Conservation (phyloP, 2,329 filamentous ascomycete genomes). For the Venturiaceae sp. region DNA sequence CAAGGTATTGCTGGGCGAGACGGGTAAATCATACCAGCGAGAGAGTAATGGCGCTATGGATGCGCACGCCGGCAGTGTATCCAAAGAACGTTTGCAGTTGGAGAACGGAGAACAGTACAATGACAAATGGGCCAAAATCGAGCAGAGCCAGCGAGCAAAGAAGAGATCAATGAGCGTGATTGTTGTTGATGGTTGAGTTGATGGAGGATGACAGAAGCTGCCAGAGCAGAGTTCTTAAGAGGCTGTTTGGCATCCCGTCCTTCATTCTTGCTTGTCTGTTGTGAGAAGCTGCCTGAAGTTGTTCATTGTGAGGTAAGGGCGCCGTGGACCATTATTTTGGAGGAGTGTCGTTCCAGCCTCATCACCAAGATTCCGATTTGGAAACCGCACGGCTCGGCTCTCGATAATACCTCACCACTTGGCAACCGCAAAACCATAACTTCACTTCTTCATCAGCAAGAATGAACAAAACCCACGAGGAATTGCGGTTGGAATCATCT, state of each 20-base stretch:
- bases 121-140: neutral
- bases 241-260: too few relatives aligned
- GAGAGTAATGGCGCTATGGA: constrained; percentile 6
- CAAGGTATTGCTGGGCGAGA: neutral
- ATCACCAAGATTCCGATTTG: neutral
- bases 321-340: neutral
- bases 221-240: neutral
- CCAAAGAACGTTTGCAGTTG: constrained; percentile 6
- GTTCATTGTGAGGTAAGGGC: neutral
- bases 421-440: too few relatives aligned
- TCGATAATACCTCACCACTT: too few relatives aligned
- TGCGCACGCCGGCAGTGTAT: constrained; percentile 7
- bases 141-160: neutral
- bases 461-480: too few relatives aligned
- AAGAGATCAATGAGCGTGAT: constrained; percentile 7
- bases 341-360: neutral
- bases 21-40: neutral
- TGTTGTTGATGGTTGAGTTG: constrained; percentile 3
- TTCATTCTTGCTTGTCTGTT: neutral
- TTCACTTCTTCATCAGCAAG: too few relatives aligned
- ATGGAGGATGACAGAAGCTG: neutral
- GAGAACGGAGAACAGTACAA: constrained; percentile 2
- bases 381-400: neutral
- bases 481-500: neutral
- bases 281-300: neutral